Evolutionary conservation across 2,329 filamentous ascomycete genomes (phyloP).

Genomic region (Colletotrichum falcatum): DNA sequence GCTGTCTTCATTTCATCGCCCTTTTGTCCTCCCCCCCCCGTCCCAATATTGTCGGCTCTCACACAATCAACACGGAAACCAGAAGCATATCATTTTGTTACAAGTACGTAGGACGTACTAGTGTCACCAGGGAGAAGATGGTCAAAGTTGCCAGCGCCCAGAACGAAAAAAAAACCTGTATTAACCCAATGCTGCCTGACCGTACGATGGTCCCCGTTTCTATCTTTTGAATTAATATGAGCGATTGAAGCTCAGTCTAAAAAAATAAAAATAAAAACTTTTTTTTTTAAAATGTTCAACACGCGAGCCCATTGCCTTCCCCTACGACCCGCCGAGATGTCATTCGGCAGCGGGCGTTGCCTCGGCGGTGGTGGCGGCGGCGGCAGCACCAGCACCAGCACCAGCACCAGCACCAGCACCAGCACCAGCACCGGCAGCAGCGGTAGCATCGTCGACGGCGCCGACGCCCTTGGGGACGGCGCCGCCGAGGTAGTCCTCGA

Average conservation of each 20-base stretch:
- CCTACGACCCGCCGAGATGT: background rate
- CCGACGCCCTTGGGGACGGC: constrained; percentile 43
- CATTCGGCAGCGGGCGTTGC: background rate
- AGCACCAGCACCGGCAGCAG: background rate
- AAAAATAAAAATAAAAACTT: too few relatives aligned
- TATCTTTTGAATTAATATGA: constrained; percentile 14
- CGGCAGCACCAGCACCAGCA: too few relatives aligned
- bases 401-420: background rate
- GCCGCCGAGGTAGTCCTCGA: constrained; percentile 87
- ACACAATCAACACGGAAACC: background rate
- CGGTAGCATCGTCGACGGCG: background rate
- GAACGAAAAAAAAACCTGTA: background rate
- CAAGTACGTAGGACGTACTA: background rate
- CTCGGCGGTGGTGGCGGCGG: constrained; percentile 7
- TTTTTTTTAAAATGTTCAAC: background rate
- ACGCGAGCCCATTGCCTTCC: background rate
- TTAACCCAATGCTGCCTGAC: background rate
- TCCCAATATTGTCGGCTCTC: too few relatives aligned
- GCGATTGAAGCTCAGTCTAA: constrained; percentile 14
- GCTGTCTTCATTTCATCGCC: background rate
- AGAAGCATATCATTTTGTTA: background rate
- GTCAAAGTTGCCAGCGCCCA: too few relatives aligned
- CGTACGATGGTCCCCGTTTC: background rate
- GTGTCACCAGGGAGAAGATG: background rate
- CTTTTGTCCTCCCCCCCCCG: background rate